Conservation (phyloP, 192 early-diverging fungal species). For the Endogone sp. region DNA sequence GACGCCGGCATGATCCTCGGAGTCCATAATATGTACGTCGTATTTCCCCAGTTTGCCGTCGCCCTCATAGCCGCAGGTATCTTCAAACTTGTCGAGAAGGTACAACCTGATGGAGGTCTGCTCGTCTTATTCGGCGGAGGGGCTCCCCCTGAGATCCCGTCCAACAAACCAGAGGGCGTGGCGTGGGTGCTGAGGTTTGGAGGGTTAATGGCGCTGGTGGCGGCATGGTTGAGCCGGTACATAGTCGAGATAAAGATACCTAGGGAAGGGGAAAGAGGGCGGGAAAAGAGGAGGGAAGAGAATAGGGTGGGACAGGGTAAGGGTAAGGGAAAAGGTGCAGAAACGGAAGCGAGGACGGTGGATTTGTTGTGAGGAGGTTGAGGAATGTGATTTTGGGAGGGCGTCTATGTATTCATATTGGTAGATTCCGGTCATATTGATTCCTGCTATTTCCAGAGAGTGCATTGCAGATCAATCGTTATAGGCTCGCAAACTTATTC, state of each 20-base stretch:
- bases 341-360: no score
- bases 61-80: conserved; percentile 61
- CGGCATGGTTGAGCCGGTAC: conserved; percentile 47
- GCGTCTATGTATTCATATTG: no score
- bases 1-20: conserved; percentile 78
- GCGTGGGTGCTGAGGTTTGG: conserved; percentile 71
- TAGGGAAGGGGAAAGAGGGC: neutral
- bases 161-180: conserved; percentile 30
- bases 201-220: conserved; percentile 62
- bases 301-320: neutral
- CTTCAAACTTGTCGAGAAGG: conserved; percentile 50
- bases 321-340: neutral
- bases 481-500: no score
- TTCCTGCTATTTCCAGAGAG: no score
- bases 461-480: no score
- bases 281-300: neutral
- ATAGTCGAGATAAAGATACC: neutral
- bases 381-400: no score
- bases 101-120: conserved; percentile 4
- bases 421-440: no score
- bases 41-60: conserved; percentile 89
- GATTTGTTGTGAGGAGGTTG: no score
- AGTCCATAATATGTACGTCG: conserved; percentile 94
- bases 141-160: no score
- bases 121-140: neutral